Base-by-base conservation (phyloP, 2,329 filamentous ascomycete genomes). In the Monilinia fructicola region DNA sequence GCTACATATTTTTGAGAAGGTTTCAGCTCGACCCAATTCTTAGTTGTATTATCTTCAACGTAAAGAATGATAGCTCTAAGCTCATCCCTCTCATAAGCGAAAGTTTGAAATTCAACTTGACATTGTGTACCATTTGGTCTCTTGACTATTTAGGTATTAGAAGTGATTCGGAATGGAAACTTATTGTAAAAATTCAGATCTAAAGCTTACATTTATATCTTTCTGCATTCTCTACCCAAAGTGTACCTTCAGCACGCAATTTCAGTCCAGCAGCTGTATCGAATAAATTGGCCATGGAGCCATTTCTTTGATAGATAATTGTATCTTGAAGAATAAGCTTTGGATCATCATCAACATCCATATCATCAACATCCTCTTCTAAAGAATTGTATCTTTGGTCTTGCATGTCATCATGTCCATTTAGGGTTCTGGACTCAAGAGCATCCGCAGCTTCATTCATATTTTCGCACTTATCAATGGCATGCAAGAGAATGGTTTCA, bases 71-170 rank as follows among this genome's bases (percentile, higher is more conserved):
- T 65, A 14, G 64, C 64, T 4, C 54, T 44, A 52, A 65, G 54
- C 11, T 48, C 64, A 54, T 65, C 56, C 11, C 64, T 48, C 48
- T 65, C 64, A 10, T 65, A 65, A n/a, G 64, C 59, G 23, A 31
- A 65, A 11, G 31, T 42, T 42, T 65, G 46, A 16, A 65, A 65
- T 50, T 38, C n/a, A 31, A 65, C 46, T 23, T 42, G 44, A 14
- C 64, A 65, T 23, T 60, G 31, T 31, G 64, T 52, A 28, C 64
- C 54, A 53, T 65, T 65, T 11, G 54, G 64, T 50, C 40, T 65
- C 44, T 65, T 58, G 3, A 65, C 64, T 65, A 46, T 50, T 12
- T 4, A n/a, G 21, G 12, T 3, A 31, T 59, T 44, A 54, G 46
- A 4, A 28, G 14, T 42, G 3, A 26, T 26, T 38, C 21, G 18